These are phyloP conservation scores for Rhodamnia rubescens DNA, from an alignment of 345 rosid species.

Conservation along the genomic window DNA sequence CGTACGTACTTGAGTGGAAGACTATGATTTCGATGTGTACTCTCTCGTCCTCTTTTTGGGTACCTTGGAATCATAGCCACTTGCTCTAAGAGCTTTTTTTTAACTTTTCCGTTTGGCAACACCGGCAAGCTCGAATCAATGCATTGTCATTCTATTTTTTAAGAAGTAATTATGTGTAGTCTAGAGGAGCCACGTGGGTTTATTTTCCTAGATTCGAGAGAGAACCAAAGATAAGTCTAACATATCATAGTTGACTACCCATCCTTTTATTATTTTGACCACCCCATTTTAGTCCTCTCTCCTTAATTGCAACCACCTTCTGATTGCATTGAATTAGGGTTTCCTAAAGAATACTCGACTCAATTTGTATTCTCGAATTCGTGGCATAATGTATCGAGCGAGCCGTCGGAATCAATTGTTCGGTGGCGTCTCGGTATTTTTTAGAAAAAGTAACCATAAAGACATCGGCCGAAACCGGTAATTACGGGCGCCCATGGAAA, in stretches of 20 bases:
- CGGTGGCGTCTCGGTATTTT: neutral
- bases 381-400: neutral
- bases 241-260: neutral
- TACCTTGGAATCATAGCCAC: neutral
- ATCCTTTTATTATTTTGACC: neutral
- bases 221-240: neutral
- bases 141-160: neutral
- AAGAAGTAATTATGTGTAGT: neutral
- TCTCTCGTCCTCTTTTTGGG: neutral
- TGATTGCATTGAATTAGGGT: neutral
- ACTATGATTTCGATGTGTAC: neutral
- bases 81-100: neutral
- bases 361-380: neutral
- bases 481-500: neutral
- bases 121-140: neutral
- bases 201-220: no score
- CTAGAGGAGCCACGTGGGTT: neutral
- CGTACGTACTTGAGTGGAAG: neutral
- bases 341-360: neutral
- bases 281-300: neutral
- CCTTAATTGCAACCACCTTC: neutral
- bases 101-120: neutral
- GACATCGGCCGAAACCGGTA: neutral
- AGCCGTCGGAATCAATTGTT: rapidly evolving
- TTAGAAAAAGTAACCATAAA: no score